These are phyloP conservation scores for Oligophagozyma castellii DNA, from an alignment of 1,139 yeast genomes.

Conservation along the genomic window DNA sequence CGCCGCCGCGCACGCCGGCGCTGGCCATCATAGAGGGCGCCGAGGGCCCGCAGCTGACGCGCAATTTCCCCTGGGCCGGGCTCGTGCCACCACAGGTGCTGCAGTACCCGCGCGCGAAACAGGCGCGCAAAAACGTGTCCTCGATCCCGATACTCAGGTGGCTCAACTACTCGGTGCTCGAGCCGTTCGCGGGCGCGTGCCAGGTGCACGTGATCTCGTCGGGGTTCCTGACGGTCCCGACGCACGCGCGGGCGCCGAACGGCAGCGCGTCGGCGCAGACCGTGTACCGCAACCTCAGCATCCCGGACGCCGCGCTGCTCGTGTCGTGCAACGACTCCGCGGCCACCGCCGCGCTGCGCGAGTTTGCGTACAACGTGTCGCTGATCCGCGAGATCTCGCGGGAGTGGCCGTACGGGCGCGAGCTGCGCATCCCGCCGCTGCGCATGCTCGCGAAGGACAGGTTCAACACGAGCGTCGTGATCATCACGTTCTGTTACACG, in stretches of 20 bases:
- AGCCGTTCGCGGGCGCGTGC: background rate
- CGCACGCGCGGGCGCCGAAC: no score
- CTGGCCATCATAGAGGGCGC: no score
- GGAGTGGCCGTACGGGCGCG: no score
- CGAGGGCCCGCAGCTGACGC: no score
- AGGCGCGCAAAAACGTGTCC: background rate
- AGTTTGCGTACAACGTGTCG: background rate
- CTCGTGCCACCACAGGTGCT: background rate
- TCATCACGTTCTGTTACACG: slow-evolving; percentile 6
- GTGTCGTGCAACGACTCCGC: background rate
- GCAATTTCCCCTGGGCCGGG: no score
- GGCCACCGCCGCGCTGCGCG: background rate
- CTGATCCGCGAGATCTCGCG: background rate
- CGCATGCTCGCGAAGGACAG: slow-evolving; percentile 3
- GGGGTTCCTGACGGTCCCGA: background rate
- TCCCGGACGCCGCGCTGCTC: background rate
- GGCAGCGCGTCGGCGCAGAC: no score
- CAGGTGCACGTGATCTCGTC: background rate
- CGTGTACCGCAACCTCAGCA: background rate
- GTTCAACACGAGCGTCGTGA: slow-evolving; percentile 5
- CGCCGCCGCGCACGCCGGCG: no score
- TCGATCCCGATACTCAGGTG: background rate
- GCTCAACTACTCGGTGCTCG: background rate
- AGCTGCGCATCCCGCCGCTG: background rate
- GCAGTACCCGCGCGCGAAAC: background rate